Evolutionary conservation across 2,329 filamentous ascomycete genomes (phyloP).

Genomic region (Aspergillus tamarii): DNA sequence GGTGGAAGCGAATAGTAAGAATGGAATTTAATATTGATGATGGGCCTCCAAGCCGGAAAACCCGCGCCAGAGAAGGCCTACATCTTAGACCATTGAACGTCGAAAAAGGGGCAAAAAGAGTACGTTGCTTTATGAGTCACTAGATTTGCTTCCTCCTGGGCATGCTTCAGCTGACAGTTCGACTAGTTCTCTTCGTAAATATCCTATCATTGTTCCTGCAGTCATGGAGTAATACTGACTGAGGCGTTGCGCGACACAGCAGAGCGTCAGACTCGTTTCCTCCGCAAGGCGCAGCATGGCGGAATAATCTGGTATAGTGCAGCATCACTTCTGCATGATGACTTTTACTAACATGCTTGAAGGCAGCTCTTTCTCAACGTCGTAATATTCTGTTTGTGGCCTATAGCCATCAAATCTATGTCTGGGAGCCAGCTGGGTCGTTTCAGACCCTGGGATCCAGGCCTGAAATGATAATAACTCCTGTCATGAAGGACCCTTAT

Average conservation of each 20-base stretch:
- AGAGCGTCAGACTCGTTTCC: conserved; percentile 32
- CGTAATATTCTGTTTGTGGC: conserved; percentile 53
- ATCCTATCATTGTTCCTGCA: not conserved
- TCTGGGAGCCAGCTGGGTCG: conserved; percentile 48
- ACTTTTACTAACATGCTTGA: conserved; percentile 10
- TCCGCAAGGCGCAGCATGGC: conserved; percentile 43
- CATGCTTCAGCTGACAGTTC: conserved; percentile 14
- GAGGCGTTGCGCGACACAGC: not conserved
- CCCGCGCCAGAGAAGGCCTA: conserved; percentile 27
- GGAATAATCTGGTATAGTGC: conserved; percentile 46
- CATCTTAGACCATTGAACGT: conserved; percentile 35
- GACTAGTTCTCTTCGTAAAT: conserved; percentile 24
- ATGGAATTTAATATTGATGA: conserved; percentile 26
- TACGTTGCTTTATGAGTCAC: conserved; percentile 26
- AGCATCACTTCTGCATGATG: not conserved
- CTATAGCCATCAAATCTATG: conserved; percentile 43
- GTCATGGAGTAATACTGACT: conserved; percentile 1
- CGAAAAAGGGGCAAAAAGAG: conserved; percentile 36
- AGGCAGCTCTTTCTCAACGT: conserved; percentile 51
- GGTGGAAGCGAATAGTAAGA: conserved; percentile 6
- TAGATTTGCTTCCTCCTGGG: not conserved
- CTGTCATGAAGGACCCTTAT: conserved; percentile 41
- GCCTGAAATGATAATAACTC: conserved; percentile 48
- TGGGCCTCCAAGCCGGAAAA: conserved; percentile 9
- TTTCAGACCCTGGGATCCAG: conserved; percentile 42